These are phyloP conservation scores for Neofusicoccum cordaticola DNA, from an alignment of 2,329 filamentous ascomycete species.

Conservation along the genomic window DNA sequence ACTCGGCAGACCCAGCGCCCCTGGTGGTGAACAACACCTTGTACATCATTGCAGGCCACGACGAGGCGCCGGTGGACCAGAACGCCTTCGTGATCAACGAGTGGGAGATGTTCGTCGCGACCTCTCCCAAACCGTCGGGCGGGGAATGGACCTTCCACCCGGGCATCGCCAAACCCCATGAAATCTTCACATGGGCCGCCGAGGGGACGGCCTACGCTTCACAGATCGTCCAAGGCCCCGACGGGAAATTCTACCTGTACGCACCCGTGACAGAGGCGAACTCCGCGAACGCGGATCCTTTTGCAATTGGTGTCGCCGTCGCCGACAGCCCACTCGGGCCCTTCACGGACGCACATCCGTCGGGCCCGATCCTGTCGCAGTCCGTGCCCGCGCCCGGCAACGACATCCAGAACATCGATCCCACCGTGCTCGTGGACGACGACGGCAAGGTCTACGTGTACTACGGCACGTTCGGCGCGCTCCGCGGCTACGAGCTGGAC, in stretches of 20 bases:
- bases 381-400: slow-evolving; percentile 31
- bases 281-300: slow-evolving; percentile 30
- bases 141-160: slow-evolving; percentile 35
- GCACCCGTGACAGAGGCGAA: slow-evolving; percentile 33
- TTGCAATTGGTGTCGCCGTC: slow-evolving; percentile 41
- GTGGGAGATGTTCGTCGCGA: slow-evolving; percentile 34
- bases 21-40: slow-evolving; percentile 38
- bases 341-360: slow-evolving; percentile 35
- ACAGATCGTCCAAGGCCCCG: slow-evolving; percentile 34
- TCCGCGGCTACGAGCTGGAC: slow-evolving; percentile 34
- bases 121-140: slow-evolving; percentile 29
- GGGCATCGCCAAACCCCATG: slow-evolving; percentile 30
- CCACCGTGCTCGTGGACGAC: slow-evolving; percentile 39
- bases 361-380: slow-evolving; percentile 38
- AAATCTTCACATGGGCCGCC: slow-evolving; percentile 36
- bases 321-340: slow-evolving; percentile 36
- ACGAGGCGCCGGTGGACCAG: slow-evolving; percentile 28
- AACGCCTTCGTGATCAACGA: slow-evolving; percentile 39
- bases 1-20: slow-evolving; percentile 41
- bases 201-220: slow-evolving; percentile 36
- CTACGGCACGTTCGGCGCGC: slow-evolving; percentile 39
- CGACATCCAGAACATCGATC: slow-evolving; percentile 42
- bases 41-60: slow-evolving; percentile 38
- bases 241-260: slow-evolving; percentile 40
- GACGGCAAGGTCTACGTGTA: slow-evolving; percentile 37